phyloP scores from a whole-genome alignment of 441 rosid genomes.

The Syzygium malaccense region DNA sequence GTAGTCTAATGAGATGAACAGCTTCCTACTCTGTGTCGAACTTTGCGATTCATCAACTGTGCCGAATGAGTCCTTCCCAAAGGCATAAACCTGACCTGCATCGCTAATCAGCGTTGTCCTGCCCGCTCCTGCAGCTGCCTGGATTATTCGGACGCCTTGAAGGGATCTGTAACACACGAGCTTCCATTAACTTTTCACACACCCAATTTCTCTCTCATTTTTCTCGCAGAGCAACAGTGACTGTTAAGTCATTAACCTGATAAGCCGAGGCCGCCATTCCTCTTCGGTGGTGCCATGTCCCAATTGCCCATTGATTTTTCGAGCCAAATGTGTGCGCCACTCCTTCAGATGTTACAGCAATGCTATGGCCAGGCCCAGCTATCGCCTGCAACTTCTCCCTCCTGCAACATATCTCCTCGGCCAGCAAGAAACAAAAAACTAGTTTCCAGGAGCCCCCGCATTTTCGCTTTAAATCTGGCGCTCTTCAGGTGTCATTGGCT shows the following conservation, averaged over 20 bases:
- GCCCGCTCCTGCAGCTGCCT: constrained; percentile 93
- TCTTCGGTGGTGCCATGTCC: constrained; percentile 78
- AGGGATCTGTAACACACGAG: constrained; percentile 81
- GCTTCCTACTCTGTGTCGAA: constrained; percentile 17
- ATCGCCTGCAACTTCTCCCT: constrained; percentile 91
- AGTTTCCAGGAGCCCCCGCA: constrained; percentile 99
- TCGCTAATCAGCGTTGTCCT: constrained; percentile 96
- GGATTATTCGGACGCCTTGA: constrained; percentile 88
- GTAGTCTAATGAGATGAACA: constrained; percentile 16
- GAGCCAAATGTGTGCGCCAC: constrained; percentile 75
- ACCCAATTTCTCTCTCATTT: constrained; percentile 17
- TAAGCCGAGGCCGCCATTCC: constrained; percentile 56
- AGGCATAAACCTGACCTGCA: constrained; percentile 70
- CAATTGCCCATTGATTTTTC: constrained; percentile 77
- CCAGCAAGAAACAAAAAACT: constrained; percentile 76
- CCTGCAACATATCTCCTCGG: constrained; percentile 88
- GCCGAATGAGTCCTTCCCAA: constrained; percentile 78
- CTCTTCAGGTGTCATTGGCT: constrained; percentile 69
- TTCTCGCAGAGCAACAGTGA: constrained; percentile 23
- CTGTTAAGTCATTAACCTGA: constrained; percentile 61
- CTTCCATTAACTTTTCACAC: constrained; percentile 28
- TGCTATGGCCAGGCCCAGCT: constrained; percentile 93
- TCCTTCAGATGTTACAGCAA: constrained; percentile 76
- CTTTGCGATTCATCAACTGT: constrained; percentile 15
- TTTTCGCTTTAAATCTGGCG: constrained; percentile 58